Conservation (phyloP, 2,329 filamentous ascomycete genomes). For the Colletotrichum somersetense region DNA sequence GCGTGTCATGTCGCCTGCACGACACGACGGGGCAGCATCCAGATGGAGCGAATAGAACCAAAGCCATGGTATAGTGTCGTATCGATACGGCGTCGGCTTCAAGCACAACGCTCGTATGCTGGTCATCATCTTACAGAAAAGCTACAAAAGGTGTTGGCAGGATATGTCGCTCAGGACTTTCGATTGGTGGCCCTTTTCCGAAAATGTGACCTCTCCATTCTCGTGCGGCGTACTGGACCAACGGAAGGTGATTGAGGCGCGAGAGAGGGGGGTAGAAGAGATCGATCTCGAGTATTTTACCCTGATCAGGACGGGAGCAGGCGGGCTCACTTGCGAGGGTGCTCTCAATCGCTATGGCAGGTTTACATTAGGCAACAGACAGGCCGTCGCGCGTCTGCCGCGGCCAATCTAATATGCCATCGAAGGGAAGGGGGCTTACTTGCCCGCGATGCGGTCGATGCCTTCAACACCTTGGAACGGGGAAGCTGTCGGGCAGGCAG, state of each 20-base stretch:
- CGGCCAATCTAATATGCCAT: conserved; percentile 15
- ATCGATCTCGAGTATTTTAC: neutral
- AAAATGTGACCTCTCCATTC: conserved; percentile 1
- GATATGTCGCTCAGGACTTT: conserved; percentile 28
- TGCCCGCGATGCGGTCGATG: conserved; percentile 3
- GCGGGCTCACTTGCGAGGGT: conserved; percentile 11
- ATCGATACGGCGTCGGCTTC: neutral
- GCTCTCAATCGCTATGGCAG: conserved; percentile 9
- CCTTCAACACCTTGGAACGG: neutral
- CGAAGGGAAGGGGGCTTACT: neutral
- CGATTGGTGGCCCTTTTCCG: conserved; percentile 29
- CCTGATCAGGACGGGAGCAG: neutral
- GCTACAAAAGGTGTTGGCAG: conserved; percentile 15
- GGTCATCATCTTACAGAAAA: conserved; percentile 34
- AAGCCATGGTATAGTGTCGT: neutral
- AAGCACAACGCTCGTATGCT: neutral
- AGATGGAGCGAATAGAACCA: neutral
- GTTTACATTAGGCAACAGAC: conserved; percentile 2
- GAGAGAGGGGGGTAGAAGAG: neutral
- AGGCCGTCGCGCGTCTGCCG: neutral
- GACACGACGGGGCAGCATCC: neutral
- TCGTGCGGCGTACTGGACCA: neutral
- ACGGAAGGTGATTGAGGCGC: neutral
- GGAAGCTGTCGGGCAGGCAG: neutral
- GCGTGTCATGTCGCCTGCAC: neutral